Conservation (phyloP, 2,329 filamentous ascomycete genomes). For the Epichloe uncinata region DNA sequence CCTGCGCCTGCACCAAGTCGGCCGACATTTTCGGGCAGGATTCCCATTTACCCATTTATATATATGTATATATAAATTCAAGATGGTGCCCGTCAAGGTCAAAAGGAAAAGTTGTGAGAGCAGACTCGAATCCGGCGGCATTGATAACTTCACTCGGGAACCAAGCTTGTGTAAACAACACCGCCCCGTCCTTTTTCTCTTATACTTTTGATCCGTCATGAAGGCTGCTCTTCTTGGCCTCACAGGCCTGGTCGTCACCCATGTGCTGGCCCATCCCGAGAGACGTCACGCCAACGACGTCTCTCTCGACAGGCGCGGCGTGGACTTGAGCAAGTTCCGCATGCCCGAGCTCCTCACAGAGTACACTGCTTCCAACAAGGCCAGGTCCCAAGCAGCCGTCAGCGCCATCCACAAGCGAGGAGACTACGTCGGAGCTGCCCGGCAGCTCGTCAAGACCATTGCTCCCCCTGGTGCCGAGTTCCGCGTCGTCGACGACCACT, state of each 20-base stretch:
- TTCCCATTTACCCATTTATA: too few species aligned
- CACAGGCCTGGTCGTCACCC: slow-evolving; percentile 18
- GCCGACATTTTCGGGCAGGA: too few species aligned
- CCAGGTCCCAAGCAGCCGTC: slow-evolving; percentile 10
- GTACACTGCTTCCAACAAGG: slow-evolving; percentile 14
- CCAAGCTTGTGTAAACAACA: not conserved
- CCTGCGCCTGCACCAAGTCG: too few species aligned
- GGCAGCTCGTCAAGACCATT: slow-evolving; percentile 27
- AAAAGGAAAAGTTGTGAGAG: too few species aligned
- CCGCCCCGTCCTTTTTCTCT: not conserved
- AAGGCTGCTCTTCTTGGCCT: slow-evolving; percentile 21
- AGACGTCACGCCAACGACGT: slow-evolving; percentile 13
- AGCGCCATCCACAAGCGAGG: slow-evolving; percentile 15
- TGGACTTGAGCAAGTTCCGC: slow-evolving; percentile 21
- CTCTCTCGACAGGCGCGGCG: slow-evolving; percentile 15
- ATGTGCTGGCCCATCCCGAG: slow-evolving; percentile 20
- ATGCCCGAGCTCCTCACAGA: slow-evolving; percentile 17
- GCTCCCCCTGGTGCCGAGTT: slow-evolving; percentile 26
- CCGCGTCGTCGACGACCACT: slow-evolving; percentile 38
- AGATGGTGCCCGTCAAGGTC: too few species aligned
- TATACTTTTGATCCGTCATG: slow-evolving; percentile 11
- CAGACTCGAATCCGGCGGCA: too few species aligned
- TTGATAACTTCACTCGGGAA: too few species aligned
- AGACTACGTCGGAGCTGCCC: slow-evolving; percentile 30
- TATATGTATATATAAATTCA: too few species aligned